A percentile compares a stretch with the other conserved stretches of the same genome.
phyloP scores from a whole-genome alignment of 345 rosid species.

The Gossypium thurberi region DNA sequence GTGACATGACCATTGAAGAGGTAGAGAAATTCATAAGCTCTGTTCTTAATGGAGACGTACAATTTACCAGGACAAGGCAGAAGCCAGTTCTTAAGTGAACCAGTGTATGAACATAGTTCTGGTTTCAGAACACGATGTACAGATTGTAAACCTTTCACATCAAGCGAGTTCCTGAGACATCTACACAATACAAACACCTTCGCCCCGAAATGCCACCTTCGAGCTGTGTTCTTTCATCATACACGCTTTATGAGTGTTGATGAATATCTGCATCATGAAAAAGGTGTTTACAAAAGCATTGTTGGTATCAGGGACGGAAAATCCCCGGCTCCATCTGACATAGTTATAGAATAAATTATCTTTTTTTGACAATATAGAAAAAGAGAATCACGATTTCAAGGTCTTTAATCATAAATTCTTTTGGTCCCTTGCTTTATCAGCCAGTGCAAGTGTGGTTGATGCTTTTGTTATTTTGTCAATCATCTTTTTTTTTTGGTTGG shows the following conservation, averaged over 20 bases:
- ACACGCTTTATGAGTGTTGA: neutral
- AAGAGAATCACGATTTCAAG: neutral
- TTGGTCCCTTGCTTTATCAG: slow-evolving; percentile 23
- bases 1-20: slow-evolving; percentile 44
- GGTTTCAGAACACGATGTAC: slow-evolving; percentile 7
- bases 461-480: too few relatives aligned
- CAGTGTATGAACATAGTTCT: neutral
- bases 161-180: neutral
- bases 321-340: too few relatives aligned
- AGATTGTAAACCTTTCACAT: neutral
- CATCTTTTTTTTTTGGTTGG: too few relatives aligned
- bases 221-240: neutral
- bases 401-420: neutral
- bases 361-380: neutral
- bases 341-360: neutral
- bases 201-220: neutral
- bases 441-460: too few relatives aligned
- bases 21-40: slow-evolving; percentile 65
- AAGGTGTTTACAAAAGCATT: neutral
- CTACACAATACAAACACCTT: neutral
- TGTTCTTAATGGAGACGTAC: slow-evolving; percentile 69
- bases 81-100: slow-evolving; percentile 49
- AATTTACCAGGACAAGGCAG: slow-evolving; percentile 45
- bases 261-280: neutral
- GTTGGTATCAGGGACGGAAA: neutral